These are phyloP conservation scores for Arctium minus DNA, from an alignment of 129 eudicot genomes.

Conservation along the genomic window DNA sequence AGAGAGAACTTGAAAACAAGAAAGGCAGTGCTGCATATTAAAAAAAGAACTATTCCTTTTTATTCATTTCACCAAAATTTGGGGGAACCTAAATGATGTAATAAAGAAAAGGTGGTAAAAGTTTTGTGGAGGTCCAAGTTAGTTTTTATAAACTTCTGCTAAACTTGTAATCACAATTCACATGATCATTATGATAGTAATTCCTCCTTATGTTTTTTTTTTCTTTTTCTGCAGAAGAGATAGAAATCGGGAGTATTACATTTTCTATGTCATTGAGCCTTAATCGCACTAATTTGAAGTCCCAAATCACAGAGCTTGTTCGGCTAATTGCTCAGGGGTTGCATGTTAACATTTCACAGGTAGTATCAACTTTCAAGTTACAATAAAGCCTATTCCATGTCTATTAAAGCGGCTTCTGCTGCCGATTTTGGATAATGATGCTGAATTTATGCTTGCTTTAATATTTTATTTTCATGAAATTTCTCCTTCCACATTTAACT, in stretches of 20 bases:
- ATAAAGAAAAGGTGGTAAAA: not conserved
- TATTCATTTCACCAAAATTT: too few relatives aligned
- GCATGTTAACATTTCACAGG: constrained; percentile 77
- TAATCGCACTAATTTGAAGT: constrained; percentile 45
- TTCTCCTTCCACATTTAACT: not conserved
- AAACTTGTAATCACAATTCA: not conserved
- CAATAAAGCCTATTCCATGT: not conserved
- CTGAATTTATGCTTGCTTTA: not conserved
- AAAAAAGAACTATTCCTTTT: too few relatives aligned
- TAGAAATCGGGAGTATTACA: constrained; percentile 51
- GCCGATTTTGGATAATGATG: not conserved
- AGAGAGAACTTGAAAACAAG: too few relatives aligned
- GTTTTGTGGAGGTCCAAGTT: not conserved
- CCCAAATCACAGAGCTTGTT: constrained; percentile 58
- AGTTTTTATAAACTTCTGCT: not conserved
- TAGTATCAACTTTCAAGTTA: constrained; percentile 15
- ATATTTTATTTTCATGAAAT: not conserved
- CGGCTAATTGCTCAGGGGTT: constrained; percentile 61
- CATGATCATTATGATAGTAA: not conserved
- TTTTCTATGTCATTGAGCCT: constrained; percentile 50
- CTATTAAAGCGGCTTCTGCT: not conserved
- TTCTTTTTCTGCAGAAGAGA: constrained; percentile 46
- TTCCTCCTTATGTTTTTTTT: not conserved
- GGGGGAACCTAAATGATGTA: too few relatives aligned
- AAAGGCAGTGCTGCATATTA: too few relatives aligned